Conservation (phyloP, 805 yeast species). For the Dipodascus albidus region DNA sequence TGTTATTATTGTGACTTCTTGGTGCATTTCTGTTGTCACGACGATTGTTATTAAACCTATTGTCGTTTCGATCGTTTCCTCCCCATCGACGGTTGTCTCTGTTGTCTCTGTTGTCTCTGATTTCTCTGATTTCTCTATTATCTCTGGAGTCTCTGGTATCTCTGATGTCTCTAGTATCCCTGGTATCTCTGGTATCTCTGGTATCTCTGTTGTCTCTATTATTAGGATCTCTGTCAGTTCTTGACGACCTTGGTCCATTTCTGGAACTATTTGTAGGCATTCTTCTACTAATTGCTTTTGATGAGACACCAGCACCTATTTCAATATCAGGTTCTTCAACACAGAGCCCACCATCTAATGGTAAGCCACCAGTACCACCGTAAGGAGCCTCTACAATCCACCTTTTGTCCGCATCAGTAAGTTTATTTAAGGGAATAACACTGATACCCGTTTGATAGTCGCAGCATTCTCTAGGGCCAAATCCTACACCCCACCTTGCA, state of each 20-base stretch:
- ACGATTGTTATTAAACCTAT: neutral
- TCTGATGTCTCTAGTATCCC: neutral
- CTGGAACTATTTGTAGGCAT: constrained; percentile 86
- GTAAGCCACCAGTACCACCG: constrained; percentile 94
- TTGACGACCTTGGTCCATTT: constrained; percentile 72
- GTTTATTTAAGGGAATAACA: constrained; percentile 71
- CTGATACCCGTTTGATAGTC: constrained; percentile 87
- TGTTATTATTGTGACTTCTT: neutral
- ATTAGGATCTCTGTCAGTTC: constrained; percentile 9
- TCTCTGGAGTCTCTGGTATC: neutral
- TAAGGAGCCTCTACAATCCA: constrained; percentile 89
- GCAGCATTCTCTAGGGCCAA: constrained; percentile 97
- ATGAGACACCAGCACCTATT: constrained; percentile 86
- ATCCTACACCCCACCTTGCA: constrained; percentile 98
- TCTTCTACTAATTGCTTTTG: constrained; percentile 81
- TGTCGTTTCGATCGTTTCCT: neutral
- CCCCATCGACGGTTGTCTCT: neutral
- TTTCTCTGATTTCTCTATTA: neutral
- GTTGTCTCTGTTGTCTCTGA: neutral
- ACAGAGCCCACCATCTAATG: constrained; percentile 64
- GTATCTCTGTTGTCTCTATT: constrained; percentile 2
- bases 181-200: neutral
- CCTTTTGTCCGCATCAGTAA: constrained; percentile 86
- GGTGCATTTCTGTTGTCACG: neutral
- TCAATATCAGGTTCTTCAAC: constrained; percentile 98